Base-by-base conservation (phyloP, 345 rosid species). In the Linum tenue region DNA sequence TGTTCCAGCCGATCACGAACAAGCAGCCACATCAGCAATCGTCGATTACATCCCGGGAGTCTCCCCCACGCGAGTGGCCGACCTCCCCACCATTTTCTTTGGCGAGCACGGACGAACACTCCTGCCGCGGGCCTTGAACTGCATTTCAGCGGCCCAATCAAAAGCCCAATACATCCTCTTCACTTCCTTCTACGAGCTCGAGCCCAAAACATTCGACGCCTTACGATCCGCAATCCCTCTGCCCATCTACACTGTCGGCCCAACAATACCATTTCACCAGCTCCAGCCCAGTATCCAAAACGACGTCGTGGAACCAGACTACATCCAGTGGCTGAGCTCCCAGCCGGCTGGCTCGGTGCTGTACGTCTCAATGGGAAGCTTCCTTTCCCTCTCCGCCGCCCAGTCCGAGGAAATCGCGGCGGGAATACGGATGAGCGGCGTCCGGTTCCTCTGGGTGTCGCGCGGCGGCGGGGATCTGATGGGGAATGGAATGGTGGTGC, bases 41-140 rank as follows among this genome's bases (percentile, higher is more conserved):
- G 80, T 76, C 38, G 75, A 69, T 14, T 69, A 75, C 70, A 73
- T 81, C 38, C 80, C 80, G 6, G 85, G 85, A 63, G 43, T 73
- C 58, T 42, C 78, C 70, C 42, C 83, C 0, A 68, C 70, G 0
- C 75, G 75, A 12, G 1, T 78, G 5, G 31, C 67, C 39, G 83
- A 82, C 63, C 14, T 73, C 37, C 73, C 77, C 0, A 69, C 69
- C 2, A 7, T 73, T 7, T 60, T 73, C 55, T 11, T 40, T 5
- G 65, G 51, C 40, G n/a, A n/a, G 22, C 11, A n/a, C 2, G 72
- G 39, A 1, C 5, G 36, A 11, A 7, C 42, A 60, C 5, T 5
- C 37, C 4, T 58, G 5, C 37, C 8, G 17, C 16, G 38, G 37
- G 66, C 59, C 9, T 5, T 69, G 10, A 53, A 75, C 37, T 2